These are phyloP conservation scores for Rhododendron molle DNA, from an alignment of 148 eudicot species.

Conservation along the genomic window DNA sequence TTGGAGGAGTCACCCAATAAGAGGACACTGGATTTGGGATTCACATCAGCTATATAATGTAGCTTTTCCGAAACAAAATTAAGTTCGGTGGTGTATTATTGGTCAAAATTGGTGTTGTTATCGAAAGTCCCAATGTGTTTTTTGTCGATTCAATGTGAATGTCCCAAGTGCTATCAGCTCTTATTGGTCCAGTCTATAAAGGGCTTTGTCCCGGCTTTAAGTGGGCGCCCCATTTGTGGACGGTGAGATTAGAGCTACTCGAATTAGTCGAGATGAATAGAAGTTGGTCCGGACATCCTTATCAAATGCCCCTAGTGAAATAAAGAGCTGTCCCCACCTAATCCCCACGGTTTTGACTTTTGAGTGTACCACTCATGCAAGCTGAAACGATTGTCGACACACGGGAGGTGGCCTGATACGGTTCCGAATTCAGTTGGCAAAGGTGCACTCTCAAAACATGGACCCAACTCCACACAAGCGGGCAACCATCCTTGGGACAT, in stretches of 20 bases:
- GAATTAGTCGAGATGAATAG: too few species aligned
- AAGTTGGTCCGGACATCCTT: neutral
- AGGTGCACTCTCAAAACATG: too few species aligned
- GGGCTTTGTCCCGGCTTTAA: too few species aligned
- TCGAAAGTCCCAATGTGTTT: too few species aligned
- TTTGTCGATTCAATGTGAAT: neutral
- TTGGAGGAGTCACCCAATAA: neutral
- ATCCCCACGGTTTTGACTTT: too few species aligned
- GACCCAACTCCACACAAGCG: neutral
- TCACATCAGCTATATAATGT: neutral
- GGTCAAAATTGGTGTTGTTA: neutral
- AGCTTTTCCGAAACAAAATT: neutral
- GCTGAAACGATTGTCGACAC: too few species aligned
- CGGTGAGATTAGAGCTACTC: neutral
- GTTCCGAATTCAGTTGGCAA: too few species aligned
- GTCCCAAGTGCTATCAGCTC: neutral
- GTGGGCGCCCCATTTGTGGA: neutral
- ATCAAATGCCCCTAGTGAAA: neutral
- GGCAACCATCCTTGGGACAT: neutral
- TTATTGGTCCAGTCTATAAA: too few species aligned
- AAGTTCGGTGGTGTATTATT: neutral
- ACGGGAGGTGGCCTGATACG: too few species aligned
- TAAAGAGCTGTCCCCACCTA: too few species aligned
- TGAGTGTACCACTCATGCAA: too few species aligned
- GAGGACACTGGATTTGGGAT: neutral